Conservation (phyloP, 1,284 basidiomycete species). For the Sanghuangporus sanghuang region DNA sequence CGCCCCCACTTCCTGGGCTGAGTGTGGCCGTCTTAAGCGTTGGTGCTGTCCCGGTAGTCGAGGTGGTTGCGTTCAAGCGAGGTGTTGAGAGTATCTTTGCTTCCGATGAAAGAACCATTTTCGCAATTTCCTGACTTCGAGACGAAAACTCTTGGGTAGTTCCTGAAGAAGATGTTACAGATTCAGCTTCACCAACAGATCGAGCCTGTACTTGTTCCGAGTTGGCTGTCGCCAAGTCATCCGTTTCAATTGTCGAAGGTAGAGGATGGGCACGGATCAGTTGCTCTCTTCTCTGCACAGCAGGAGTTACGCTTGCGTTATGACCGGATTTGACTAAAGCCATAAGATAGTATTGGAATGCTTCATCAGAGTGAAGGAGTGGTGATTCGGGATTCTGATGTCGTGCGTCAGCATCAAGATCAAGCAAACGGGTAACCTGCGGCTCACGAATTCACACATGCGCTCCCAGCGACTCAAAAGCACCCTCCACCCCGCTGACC, state of each 20-base stretch:
- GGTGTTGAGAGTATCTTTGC: background rate
- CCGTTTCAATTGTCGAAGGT: constrained; percentile 7
- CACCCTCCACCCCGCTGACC: constrained; percentile 63
- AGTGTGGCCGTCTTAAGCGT: background rate
- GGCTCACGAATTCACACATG: constrained; percentile 72
- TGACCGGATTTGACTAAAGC: constrained; percentile 60
- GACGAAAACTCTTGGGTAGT: constrained; percentile 18
- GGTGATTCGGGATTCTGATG: constrained; percentile 59
- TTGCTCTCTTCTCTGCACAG: constrained; percentile 62
- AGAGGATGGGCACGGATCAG: constrained; percentile 36
- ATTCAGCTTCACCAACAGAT: constrained; percentile 15
- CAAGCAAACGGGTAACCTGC: background rate
- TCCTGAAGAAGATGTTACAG: background rate
- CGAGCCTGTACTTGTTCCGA: constrained; percentile 14
- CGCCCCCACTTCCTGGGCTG: constrained; percentile 30
- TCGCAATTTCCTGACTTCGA: constrained; percentile 50
- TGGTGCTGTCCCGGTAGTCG: background rate
- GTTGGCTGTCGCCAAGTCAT: constrained; percentile 1
- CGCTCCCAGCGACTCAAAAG: constrained; percentile 76
- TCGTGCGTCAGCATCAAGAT: constrained; percentile 13
- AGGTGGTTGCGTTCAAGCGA: background rate
- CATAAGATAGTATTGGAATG: constrained; percentile 67
- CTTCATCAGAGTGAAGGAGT: constrained; percentile 58
- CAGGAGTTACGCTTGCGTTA: constrained; percentile 51
- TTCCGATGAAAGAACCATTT: constrained; percentile 41